Base-by-base conservation (phyloP, 352 stramenopile genomes). In the Phytophthora cactorum region DNA sequence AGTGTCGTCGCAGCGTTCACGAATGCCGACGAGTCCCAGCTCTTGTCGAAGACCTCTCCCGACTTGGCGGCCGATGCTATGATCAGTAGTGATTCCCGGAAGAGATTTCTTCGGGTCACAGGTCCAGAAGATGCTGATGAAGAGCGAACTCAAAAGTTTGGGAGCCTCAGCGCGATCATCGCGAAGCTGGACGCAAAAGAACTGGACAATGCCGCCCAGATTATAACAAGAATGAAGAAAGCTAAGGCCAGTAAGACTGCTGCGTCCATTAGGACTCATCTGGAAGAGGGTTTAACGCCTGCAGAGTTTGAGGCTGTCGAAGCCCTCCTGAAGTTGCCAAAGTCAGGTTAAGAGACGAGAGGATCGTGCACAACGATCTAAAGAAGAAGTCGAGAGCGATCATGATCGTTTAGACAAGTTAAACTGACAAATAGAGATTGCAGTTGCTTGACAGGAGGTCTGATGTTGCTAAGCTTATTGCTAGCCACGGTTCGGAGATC, bases 11-110 rank as follows among this genome's bases (percentile, higher is more conserved):
- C n/a, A 46, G 43, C 55, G 54, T 61, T 53, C 28, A 3, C 43
- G 54, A 61, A 53, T 62, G 43, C 43, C 29, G 55, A 62, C 27
- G 55, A 62, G 44, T 47, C 10, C 22, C 3, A 38, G 31, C n/a
- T 62, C 29, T 39, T 53, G 29, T 62, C 55, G 27, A 54, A 53
- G 55, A 41, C 55, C 28, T n/a, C 43, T 52, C 55, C 55, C 10
- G 54, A 61, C 43, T 45, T 34, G 7, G 15, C 39, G 8, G 15
- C 31, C 49, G 49, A 55, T 43, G 29, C 28, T 41, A 4, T 28
- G 49, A 43, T 55, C 49, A 55, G 29, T 44, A 41, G 29, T 43
- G 15, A 55, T 14, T 43, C 49, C 29, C 29, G 3, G 29, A 55
- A 55, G 49, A 55, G 49, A 43, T 55, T 55, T 29, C 49, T 55